Conservation (phyloP, 257 asterid species). For the Lavandula angustifolia region DNA sequence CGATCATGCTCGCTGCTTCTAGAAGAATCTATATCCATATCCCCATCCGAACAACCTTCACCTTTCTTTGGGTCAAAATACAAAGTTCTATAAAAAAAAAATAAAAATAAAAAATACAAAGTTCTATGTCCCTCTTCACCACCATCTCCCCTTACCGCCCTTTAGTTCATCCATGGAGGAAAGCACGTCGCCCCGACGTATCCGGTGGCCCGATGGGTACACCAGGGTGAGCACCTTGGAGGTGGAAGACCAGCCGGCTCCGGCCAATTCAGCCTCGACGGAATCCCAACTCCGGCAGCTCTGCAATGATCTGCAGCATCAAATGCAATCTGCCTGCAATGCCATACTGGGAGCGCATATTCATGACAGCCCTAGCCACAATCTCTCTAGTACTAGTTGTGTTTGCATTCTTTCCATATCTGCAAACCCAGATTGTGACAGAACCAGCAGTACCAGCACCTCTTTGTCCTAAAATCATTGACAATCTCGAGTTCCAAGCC, state of each 20-base stretch:
- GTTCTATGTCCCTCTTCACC: background rate
- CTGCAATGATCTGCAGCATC: slow-evolving; percentile 37
- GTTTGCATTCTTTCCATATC: slow-evolving; percentile 41
- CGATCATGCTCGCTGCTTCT: too few species aligned
- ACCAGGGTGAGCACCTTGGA: slow-evolving; percentile 38
- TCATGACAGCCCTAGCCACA: slow-evolving; percentile 43
- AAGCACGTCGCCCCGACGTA: slow-evolving; percentile 27
- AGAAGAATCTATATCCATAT: too few species aligned
- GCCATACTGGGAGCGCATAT: slow-evolving; percentile 48
- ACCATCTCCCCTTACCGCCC: too few species aligned
- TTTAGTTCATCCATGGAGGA: slow-evolving; percentile 35
- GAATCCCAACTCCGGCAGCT: slow-evolving; percentile 31
- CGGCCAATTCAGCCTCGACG: background rate
- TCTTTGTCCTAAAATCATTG: slow-evolving; percentile 32
- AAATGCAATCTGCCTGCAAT: slow-evolving; percentile 34
- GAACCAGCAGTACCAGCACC: slow-evolving; percentile 42
- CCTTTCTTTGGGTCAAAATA: too few species aligned
- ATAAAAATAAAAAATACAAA: too few species aligned
- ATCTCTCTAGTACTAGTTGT: slow-evolving; percentile 36
- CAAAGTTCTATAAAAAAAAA: too few species aligned
- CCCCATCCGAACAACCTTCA: too few species aligned
- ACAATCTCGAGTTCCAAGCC: slow-evolving; percentile 45
- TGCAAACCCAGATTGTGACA: slow-evolving; percentile 33
- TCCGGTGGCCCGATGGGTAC: slow-evolving; percentile 32
- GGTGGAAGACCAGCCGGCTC: slow-evolving; percentile 26